Conservation (phyloP, 768 basidiomycete genomes). For the Hygrocybe punicea region DNA sequence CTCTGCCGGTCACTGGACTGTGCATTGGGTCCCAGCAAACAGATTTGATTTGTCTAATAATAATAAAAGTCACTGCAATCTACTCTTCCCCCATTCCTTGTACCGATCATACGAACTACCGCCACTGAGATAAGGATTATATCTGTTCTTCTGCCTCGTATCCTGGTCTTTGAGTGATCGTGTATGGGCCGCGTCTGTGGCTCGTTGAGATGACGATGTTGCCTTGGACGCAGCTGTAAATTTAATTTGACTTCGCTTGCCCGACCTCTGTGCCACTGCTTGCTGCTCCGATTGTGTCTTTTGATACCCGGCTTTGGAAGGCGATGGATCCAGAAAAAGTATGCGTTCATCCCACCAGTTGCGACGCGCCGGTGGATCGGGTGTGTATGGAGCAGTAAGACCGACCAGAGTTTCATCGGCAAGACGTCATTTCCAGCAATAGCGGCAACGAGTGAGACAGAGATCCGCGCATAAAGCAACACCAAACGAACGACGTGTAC, state of each 20-base stretch:
- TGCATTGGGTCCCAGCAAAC: slow-evolving; percentile 15
- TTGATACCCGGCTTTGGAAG: slow-evolving; percentile 54
- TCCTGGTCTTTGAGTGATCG: not conserved
- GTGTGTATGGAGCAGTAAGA: not conserved
- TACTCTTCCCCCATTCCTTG: not conserved
- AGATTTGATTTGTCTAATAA: slow-evolving; percentile 3
- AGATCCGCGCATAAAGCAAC: not conserved
- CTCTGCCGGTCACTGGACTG: slow-evolving; percentile 9
- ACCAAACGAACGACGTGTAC: not conserved
- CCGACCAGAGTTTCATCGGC: too few species aligned
- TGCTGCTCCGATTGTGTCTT: slow-evolving; percentile 63
- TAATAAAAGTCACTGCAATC: not conserved
- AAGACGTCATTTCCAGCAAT: not conserved
- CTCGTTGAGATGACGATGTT: not conserved
- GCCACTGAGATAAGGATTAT: slow-evolving; percentile 15
- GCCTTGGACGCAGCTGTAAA: slow-evolving; percentile 40
- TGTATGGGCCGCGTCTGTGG: not conserved
- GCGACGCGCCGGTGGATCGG: slow-evolving; percentile 13
- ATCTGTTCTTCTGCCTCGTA: slow-evolving; percentile 11
- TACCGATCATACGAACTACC: not conserved
- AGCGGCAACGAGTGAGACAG: not conserved
- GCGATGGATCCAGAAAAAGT: slow-evolving; percentile 9
- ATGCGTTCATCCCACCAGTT: slow-evolving; percentile 13
- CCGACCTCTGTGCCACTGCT: slow-evolving; percentile 46
- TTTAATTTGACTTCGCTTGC: slow-evolving; percentile 59